These are phyloP conservation scores for Salix exigua DNA, from an alignment of 345 rosid genomes.

Conservation along the genomic window DNA sequence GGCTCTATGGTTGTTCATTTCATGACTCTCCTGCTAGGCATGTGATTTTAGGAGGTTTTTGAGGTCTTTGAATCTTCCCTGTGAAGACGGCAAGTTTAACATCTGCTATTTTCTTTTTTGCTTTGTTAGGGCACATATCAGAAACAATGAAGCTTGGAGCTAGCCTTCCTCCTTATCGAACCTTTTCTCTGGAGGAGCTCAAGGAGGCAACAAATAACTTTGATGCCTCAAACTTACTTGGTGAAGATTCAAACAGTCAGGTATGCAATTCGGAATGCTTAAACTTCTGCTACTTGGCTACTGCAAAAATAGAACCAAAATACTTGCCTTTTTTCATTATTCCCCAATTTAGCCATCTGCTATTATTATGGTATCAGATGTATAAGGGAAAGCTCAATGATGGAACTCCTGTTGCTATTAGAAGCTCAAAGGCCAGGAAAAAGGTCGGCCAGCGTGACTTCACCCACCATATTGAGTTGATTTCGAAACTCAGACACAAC, in stretches of 20 bases:
- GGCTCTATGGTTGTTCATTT: not conserved
- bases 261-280: conserved; percentile 14
- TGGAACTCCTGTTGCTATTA: conserved; percentile 36
- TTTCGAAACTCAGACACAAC: conserved; percentile 55
- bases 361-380: conserved; percentile 30
- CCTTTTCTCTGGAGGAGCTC: conserved; percentile 59
- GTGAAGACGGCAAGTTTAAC: not conserved
- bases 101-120: not conserved
- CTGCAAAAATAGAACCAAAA: no score
- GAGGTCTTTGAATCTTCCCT: not conserved
- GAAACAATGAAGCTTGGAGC: conserved; percentile 71
- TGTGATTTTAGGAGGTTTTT: no score
- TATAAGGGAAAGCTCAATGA: conserved; percentile 43
- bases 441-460: conserved; percentile 30
- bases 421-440: conserved; percentile 40
- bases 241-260: conserved; percentile 30
- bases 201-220: conserved; percentile 54
- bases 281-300: not conserved
- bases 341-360: not conserved
- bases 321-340: not conserved
- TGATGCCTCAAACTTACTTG: conserved; percentile 28
- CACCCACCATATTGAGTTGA: conserved; percentile 42
- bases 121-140: conserved; percentile 47
- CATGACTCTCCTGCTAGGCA: no score
- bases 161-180: conserved; percentile 43